Base-by-base conservation (phyloP, 768 basidiomycete genomes). In the Pisolithus orientalis region DNA sequence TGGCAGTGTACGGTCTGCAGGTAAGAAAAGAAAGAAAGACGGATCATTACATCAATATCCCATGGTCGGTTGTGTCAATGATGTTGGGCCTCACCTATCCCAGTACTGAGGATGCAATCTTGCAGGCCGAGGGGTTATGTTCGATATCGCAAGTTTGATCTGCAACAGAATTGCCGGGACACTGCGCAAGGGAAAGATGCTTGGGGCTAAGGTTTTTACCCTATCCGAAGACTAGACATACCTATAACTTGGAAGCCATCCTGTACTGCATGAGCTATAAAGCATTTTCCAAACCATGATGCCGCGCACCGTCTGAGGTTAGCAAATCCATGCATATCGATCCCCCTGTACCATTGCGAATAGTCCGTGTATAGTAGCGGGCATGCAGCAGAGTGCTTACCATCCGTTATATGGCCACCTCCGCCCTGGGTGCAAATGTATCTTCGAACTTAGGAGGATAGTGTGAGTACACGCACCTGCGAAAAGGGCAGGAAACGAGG, bases 281-380 rank as follows among this genome's bases (percentile, higher is more conserved):
- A 24, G 28, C 46, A 5, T 16, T 11, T 8, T 31, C 42, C 14
- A 11, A 37, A 9, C 34, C 24, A 5, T 27, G 14, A 11, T 14
- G 6, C 38, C 27, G 53, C 75, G 57, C 50, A 80, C 83, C 84
- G 53, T 83, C 80, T 0, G 81, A 72, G 1, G 83, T 84, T 47
- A 86, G 66, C 6, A 85, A 69, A 62, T 87, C 85, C 84, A 87
- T 85, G 58, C 85, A 87, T 46, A 87, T 85, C 4, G 82, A 84
- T 2, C 85, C 85, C 10, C 84, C 83, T 80, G 54, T 32, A 6
- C 47, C 40, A 17, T 48, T 8, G 34, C 9, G 3, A 13, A 39
- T 11, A 7, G 28, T 27, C 24, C 28, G 14, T 28, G 29, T 28
- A 34, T 24, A 10, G 25, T 21, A 17, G 8, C 29, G 17, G 14